A percentile compares a stretch with the other conserved stretches of the same genome.
phyloP scores from a whole-genome alignment of 257 asterid genomes.

The Solanum ossicruentum region DNA sequence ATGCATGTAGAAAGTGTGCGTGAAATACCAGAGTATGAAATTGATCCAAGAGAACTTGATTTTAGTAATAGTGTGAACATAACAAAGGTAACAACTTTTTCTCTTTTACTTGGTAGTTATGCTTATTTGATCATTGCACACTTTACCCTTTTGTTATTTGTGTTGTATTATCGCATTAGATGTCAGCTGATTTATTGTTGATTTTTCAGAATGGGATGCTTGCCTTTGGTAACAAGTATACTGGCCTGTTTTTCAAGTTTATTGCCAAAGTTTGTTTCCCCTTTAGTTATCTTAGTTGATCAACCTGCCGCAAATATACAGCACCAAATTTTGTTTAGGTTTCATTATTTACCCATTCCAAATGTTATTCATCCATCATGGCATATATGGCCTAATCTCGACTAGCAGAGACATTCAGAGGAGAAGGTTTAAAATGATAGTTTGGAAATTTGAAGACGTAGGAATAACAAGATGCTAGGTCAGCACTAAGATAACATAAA shows the following conservation, averaged over 20 bases:
- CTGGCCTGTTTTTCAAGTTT: neutral
- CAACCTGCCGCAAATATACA: neutral
- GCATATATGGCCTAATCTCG: neutral
- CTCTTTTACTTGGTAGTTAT: neutral
- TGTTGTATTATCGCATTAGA: neutral
- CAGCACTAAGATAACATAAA: neutral
- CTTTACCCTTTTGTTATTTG: neutral
- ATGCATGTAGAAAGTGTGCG: conserved; percentile 70
- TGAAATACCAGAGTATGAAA: conserved; percentile 87
- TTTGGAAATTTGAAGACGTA: neutral
- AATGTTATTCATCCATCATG: neutral
- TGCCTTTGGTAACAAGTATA: neutral
- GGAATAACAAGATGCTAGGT: neutral
- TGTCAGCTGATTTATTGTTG: neutral
- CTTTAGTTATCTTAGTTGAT: neutral
- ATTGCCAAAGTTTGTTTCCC: neutral
- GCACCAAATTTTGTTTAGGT: neutral
- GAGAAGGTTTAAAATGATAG: neutral
- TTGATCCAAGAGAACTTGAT: conserved; percentile 66
- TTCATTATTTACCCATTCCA: neutral
- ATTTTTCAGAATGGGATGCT: neutral
- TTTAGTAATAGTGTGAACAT: conserved; percentile 63
- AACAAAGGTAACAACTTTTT: conserved; percentile 45
- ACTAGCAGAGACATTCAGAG: neutral
- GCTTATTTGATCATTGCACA: neutral